Percentiles rank a stretch among this genome's conserved stretches.
phyloP scores from a whole-genome alignment of 2,329 filamentous ascomycete genomes.

The Atkinsonella texensis region DNA sequence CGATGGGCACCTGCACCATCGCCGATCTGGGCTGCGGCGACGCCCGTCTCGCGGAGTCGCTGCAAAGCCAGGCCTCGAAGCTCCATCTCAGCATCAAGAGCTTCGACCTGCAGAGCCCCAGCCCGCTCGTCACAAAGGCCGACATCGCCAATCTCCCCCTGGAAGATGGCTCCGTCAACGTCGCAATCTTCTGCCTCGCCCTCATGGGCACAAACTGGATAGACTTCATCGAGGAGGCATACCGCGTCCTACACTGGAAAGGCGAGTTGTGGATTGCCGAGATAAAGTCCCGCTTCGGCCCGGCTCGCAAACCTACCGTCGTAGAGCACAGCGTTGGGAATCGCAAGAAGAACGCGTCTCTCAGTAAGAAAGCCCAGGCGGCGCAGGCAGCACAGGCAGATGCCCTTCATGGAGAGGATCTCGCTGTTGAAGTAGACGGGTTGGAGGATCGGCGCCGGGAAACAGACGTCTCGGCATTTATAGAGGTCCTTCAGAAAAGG shows the following conservation, averaged over 20 bases:
- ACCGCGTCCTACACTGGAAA: conserved; percentile 80
- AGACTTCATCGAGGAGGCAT: conserved; percentile 91
- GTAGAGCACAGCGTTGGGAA: conserved; percentile 63
- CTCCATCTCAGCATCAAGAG: conserved; percentile 66
- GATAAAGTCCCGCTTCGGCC: conserved; percentile 80
- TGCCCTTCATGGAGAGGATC: conserved; percentile 39
- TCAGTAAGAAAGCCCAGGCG: conserved; percentile 33
- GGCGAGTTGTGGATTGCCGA: conserved; percentile 96
- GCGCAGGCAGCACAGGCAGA: conserved; percentile 30
- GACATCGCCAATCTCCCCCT: conserved; percentile 81
- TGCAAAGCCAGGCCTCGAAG: conserved; percentile 51
- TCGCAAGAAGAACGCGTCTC: conserved; percentile 38
- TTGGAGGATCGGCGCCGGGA: conserved; percentile 51
- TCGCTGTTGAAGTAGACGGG: conserved; percentile 62
- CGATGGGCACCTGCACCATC: conserved; percentile 61
- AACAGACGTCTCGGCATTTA: conserved; percentile 79
- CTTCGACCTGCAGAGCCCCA: conserved; percentile 75
- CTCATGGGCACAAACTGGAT: conserved; percentile 99
- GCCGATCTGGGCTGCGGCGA: conserved; percentile 93
- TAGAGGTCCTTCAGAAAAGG: conserved; percentile 66
- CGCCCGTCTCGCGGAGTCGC: conserved; percentile 61
- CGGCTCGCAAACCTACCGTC: conserved; percentile 25
- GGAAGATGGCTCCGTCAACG: conserved; percentile 61
- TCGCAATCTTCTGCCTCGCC: conserved; percentile 90
- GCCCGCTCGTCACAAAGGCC: conserved; percentile 67